Evolutionary conservation across 805 yeast genomes (phyloP).

Genomic region (Millerago galiae): DNA sequence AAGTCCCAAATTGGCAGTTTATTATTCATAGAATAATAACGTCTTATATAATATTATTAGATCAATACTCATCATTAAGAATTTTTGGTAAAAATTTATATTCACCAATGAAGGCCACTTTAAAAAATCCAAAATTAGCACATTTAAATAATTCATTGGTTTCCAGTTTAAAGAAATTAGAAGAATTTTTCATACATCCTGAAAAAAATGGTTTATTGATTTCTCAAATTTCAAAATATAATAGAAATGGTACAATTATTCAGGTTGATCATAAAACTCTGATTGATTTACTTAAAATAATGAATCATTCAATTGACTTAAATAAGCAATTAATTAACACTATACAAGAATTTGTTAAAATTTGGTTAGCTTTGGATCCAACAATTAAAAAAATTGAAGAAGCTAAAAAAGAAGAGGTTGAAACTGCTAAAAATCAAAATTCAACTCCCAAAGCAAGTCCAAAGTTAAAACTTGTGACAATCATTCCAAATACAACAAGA

Average conservation of each 20-base stretch:
- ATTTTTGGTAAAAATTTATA: conserved; percentile 36
- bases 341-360: conserved; percentile 12
- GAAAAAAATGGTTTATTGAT: conserved; percentile 39
- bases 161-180: conserved; percentile 25
- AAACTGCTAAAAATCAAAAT: neutral
- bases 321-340: conserved; percentile 5
- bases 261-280: conserved; percentile 28
- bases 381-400: conserved; percentile 10
- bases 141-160: conserved; percentile 10
- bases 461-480: conserved; percentile 5
- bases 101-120: conserved; percentile 30
- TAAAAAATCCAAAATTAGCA: conserved; percentile 34
- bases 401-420: conserved; percentile 14
- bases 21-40: conserved; percentile 43
- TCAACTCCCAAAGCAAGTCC: neutral
- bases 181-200: conserved; percentile 31
- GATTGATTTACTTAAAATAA: conserved; percentile 23
- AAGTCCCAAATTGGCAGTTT: conserved; percentile 31
- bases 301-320: conserved; percentile 8
- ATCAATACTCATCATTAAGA: conserved; percentile 34
- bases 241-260: conserved; percentile 31
- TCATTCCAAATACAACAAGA: neutral
- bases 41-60: conserved; percentile 31
- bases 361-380: conserved; percentile 12
- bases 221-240: conserved; percentile 35